Evolutionary conservation across 495 filamentous ascomycete genomes (phyloP).

Genomic region (Bacidia rubella): DNA sequence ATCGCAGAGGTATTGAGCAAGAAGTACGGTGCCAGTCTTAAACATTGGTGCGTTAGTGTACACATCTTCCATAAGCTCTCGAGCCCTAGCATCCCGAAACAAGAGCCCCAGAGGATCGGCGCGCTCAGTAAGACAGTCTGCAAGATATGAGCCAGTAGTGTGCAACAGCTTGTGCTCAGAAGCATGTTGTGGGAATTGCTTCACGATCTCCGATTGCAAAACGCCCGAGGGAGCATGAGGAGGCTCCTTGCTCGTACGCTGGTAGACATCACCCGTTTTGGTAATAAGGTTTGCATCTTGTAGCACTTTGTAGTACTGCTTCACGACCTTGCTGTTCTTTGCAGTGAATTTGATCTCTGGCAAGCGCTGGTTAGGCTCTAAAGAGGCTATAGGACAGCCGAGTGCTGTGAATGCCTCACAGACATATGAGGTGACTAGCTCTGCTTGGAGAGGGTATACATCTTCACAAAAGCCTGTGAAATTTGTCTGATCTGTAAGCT

Average conservation of each 20-base stretch:
- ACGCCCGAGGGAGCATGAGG: background rate
- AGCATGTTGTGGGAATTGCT: conserved; percentile 16
- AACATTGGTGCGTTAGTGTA: conserved; percentile 19
- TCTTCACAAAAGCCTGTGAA: conserved; percentile 20
- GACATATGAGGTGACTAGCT: conserved; percentile 28
- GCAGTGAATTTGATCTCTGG: conserved; percentile 14
- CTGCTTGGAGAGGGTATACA: conserved; percentile 24
- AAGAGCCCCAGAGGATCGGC: conserved; percentile 13
- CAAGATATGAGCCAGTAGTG: conserved; percentile 13
- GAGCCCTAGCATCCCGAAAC: conserved; percentile 7
- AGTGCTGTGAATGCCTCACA: conserved; percentile 28
- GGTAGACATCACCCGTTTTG: background rate
- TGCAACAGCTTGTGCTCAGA: conserved; percentile 17
- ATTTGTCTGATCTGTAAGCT: background rate
- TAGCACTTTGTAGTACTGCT: conserved; percentile 23
- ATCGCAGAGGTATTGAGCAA: conserved; percentile 7
- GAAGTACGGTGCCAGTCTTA: conserved; percentile 7
- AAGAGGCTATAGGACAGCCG: conserved; percentile 19
- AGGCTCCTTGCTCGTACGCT: conserved; percentile 8
- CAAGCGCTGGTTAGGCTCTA: conserved; percentile 18
- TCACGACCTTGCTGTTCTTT: conserved; percentile 21
- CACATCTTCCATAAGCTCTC: conserved; percentile 15
- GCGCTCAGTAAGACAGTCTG: conserved; percentile 15
- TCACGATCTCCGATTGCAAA: conserved; percentile 7
- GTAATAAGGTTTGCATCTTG: conserved; percentile 16